Conservation (phyloP, 2,329 filamentous ascomycete genomes). For the Colletotrichum tofieldiae region DNA sequence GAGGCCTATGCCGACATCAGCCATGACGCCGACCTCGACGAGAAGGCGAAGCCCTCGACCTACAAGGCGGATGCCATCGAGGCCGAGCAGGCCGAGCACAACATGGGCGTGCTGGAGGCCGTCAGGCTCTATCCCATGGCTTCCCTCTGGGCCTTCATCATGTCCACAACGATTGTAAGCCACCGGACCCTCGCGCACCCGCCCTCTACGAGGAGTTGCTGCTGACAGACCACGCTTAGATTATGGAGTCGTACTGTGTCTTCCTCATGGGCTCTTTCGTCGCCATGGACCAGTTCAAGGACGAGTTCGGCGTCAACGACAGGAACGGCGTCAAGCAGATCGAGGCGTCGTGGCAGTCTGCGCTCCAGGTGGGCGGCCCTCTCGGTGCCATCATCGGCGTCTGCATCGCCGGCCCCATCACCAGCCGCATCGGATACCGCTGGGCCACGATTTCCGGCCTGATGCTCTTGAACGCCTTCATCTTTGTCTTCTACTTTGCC, state of each 20-base stretch:
- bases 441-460: constrained; percentile 71
- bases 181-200: not conserved
- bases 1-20: constrained; percentile 30
- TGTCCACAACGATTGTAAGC: constrained; percentile 60
- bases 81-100: constrained; percentile 63
- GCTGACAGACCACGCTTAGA: constrained; percentile 57
- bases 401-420: constrained; percentile 73
- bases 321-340: constrained; percentile 56
- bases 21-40: constrained; percentile 46
- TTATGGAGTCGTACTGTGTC: constrained; percentile 76
- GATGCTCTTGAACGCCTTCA: constrained; percentile 71
- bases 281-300: constrained; percentile 63
- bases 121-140: constrained; percentile 55
- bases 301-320: constrained; percentile 61
- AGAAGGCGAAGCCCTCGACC: constrained; percentile 56
- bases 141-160: constrained; percentile 57
- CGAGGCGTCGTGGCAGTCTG: constrained; percentile 70
- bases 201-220: constrained; percentile 6
- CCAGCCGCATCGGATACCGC: constrained; percentile 72
- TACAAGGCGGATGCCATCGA: constrained; percentile 70
- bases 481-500: constrained; percentile 67
- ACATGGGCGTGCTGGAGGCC: constrained; percentile 54
- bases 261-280: constrained; percentile 75
- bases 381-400: constrained; percentile 74
- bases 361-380: constrained; percentile 69